Percentiles rank a stretch among this genome's conserved stretches.
phyloP scores from a whole-genome alignment of 176 grass and related monocot genomes.

The Oryza glaberrima region DNA sequence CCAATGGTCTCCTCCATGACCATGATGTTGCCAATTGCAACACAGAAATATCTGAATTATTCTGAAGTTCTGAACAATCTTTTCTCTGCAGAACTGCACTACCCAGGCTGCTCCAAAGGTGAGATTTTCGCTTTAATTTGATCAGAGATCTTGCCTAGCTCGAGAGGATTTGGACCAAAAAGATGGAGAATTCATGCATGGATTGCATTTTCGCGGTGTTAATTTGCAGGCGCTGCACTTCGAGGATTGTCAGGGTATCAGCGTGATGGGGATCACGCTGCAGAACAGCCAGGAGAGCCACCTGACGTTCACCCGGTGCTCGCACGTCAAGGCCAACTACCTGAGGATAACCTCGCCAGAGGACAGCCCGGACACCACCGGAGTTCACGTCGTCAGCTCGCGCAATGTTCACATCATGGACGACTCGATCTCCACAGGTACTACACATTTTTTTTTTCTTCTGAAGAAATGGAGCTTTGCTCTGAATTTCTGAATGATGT shows the following conservation, averaged over 20 bases:
- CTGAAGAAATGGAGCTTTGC: no score
- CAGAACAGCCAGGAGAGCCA: constrained; percentile 67
- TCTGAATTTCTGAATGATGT: neutral
- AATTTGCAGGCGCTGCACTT: constrained; percentile 66
- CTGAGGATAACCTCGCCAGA: constrained; percentile 72
- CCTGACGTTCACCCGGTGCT: constrained; percentile 66
- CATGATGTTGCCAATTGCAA: neutral
- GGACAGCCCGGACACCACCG: constrained; percentile 74
- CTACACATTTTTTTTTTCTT: neutral
- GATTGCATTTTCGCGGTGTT: neutral
- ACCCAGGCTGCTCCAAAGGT: constrained; percentile 47
- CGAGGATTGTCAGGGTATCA: constrained; percentile 54
- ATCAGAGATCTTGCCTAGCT: neutral
- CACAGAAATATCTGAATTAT: neutral
- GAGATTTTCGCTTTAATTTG: neutral
- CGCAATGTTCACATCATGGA: constrained; percentile 54
- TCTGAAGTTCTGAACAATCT: constrained; percentile 9
- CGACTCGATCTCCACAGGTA: constrained; percentile 60
- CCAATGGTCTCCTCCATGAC: neutral
- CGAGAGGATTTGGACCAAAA: neutral
- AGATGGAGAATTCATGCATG: no score
- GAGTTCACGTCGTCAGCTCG: constrained; percentile 64
- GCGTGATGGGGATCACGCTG: constrained; percentile 53
- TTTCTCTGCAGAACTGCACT: constrained; percentile 42
- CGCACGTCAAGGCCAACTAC: constrained; percentile 46